A percentile compares a stretch with the other conserved stretches of the same genome.
phyloP scores from a whole-genome alignment of 2,329 filamentous ascomycete genomes.

The Aureobasidium vineae region DNA sequence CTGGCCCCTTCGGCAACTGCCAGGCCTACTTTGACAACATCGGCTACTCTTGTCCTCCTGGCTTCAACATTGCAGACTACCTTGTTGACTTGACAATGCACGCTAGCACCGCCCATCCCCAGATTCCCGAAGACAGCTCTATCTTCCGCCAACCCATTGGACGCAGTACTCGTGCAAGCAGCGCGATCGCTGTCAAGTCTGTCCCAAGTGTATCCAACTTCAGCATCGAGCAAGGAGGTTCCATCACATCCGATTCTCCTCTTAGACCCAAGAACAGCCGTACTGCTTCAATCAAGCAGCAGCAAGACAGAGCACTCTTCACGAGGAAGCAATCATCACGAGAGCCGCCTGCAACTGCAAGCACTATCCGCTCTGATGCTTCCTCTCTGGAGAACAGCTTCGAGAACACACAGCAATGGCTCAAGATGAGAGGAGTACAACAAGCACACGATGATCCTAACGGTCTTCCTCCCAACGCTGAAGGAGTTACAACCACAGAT shows the following conservation, averaged over 20 bases:
- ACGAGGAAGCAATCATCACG: constrained; percentile 68
- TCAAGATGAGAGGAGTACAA: constrained; percentile 56
- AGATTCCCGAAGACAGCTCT: constrained; percentile 55
- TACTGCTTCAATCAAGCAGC: constrained; percentile 75
- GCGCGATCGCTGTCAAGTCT: constrained; percentile 83
- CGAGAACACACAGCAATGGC: constrained; percentile 56
- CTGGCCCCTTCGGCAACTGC: constrained; percentile 82
- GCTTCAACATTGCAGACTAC: constrained; percentile 99
- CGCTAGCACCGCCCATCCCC: constrained; percentile 61
- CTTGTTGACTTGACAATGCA: constrained; percentile 98
- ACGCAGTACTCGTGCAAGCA: constrained; percentile 74
- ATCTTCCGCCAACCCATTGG: constrained; percentile 57
- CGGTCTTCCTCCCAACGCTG: constrained; percentile 58
- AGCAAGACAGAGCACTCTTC: constrained; percentile 87
- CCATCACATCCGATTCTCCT: constrained; percentile 56
- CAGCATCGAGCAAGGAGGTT: constrained; percentile 59
- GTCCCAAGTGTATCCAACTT: constrained; percentile 78
- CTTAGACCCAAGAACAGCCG: constrained; percentile 67
- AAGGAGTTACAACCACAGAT: constrained; percentile 63
- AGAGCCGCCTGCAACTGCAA: constrained; percentile 47
- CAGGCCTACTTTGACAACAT: constrained; percentile 90
- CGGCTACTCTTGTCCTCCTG: constrained; percentile 89
- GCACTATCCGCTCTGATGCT: constrained; percentile 57
- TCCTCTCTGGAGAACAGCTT: constrained; percentile 50
- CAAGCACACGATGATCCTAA: constrained; percentile 65